Percentiles rank a stretch among this genome's conserved stretches.
Conservation (phyloP, 176 grass and related monocot species). For the Triticum dicoccoides region DNA sequence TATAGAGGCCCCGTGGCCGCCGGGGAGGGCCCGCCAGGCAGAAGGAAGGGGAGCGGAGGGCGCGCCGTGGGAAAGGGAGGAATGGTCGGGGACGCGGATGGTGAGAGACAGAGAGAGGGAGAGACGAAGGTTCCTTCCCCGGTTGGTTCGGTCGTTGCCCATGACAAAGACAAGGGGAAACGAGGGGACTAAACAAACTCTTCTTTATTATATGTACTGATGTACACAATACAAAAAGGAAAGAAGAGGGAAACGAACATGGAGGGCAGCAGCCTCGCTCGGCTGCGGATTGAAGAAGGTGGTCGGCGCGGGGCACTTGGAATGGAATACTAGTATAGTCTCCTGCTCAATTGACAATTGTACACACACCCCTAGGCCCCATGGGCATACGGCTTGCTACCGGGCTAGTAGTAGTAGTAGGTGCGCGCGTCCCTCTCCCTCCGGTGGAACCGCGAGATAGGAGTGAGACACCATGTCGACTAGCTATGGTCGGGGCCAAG, state of each 20-base stretch:
- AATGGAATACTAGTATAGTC: background rate
- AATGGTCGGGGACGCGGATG: slow-evolving; percentile 19
- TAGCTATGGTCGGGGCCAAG: too few relatives aligned
- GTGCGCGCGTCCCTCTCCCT: too few relatives aligned
- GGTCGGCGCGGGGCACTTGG: background rate
- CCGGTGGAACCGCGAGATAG: too few relatives aligned
- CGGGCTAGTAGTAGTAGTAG: too few relatives aligned
- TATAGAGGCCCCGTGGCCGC: background rate
- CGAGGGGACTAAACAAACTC: background rate
- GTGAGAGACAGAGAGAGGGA: background rate
- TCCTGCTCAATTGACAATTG: background rate
- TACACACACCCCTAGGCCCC: background rate
- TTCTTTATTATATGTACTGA: too few relatives aligned
- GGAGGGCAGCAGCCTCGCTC: background rate
- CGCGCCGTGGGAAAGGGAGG: slow-evolving; percentile 28
- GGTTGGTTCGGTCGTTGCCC: background rate
- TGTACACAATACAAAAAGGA: too few relatives aligned
- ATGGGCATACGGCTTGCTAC: background rate
- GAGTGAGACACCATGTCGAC: too few relatives aligned
- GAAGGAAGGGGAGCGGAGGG: background rate
- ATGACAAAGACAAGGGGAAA: background rate
- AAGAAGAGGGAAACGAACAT: background rate
- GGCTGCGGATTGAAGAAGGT: background rate
- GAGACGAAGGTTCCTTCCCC: background rate
- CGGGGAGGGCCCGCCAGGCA: background rate